A percentile compares a stretch with the other conserved stretches of the same genome.
Conservation (phyloP, 176 grass and related monocot species). For the bread wheat (Triticum aestivum) region DNA sequence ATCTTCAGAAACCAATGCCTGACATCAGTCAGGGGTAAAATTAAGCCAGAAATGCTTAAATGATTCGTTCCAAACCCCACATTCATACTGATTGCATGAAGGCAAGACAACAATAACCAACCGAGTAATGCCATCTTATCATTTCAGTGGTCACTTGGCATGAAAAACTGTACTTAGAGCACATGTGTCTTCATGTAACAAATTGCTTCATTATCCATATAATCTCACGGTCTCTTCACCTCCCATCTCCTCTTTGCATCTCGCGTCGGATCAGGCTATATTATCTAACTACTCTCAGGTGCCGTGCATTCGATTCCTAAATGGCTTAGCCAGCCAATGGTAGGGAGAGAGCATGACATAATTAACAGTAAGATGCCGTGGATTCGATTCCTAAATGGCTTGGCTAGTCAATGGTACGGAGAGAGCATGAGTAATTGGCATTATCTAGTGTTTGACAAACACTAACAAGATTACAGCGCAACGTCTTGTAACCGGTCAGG, state of each 20-base stretch:
- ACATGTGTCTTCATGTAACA: neutral
- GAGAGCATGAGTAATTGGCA: neutral
- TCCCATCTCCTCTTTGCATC: neutral
- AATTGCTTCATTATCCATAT: conserved; percentile 5
- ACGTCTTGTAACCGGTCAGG: neutral
- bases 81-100: conserved; percentile 21
- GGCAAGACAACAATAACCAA: conserved; percentile 14
- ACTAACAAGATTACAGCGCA: conserved; percentile 2
- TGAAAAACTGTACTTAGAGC: conserved; percentile 23
- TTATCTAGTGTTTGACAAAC: neutral
- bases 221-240: neutral
- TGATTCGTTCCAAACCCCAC: conserved; percentile 20
- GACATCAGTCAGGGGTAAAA: too few relatives aligned
- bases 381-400: conserved; percentile 7
- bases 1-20: too few relatives aligned
- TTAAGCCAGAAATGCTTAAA: too few relatives aligned
- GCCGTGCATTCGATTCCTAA: neutral
- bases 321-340: conserved; percentile 11
- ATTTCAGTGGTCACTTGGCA: conserved; percentile 22
- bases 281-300: neutral
- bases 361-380: neutral
- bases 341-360: neutral
- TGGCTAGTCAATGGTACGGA: neutral
- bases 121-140: conserved; percentile 18
- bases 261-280: neutral